Evolutionary conservation across 78 protist genomes (phyloP), one percentile per base, ranked within the genome.

Genomic region (Dictyostelium capitatum): DNA sequence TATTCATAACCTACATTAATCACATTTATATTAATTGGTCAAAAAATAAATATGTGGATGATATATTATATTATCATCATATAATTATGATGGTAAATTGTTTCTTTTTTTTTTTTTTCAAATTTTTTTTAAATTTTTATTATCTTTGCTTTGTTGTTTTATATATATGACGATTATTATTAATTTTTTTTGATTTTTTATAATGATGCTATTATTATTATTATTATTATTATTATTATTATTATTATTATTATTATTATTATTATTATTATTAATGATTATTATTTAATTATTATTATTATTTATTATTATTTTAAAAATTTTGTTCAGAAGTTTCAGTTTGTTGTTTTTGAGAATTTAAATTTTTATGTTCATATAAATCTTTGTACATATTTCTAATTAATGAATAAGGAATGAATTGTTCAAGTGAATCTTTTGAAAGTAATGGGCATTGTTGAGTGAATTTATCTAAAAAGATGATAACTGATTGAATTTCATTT

Each of bases 351-450:
- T 50, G 62, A 28, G 30, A 6, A 37, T 37, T 37, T 25, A 62
- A 32, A 62, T 62, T 62, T 48, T 72, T 69, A 19, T 48, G 47
- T 53, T 84, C 82, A 62, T 67, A 94, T 9, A 94, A 46, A 30
- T 77, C 82, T 54, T 79, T 85, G 25, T 65, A 85, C 92, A 83
- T 85, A 51, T 89, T 89, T 73, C 96, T 83, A 28, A 94, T 82
- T n/a, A 94, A 72, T 20, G 93, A n/a, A 19, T 94, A 94, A 23
- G 96, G 96, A 20, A 94, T 19, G 47, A 30, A 79, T 19, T 53
- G 64, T 51, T 94, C 96, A 28, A 94, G 69, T 8, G 48, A 41
- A 74, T 94, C 96, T 47, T 90, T 85, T 0, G 89, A 37, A 12
- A 94, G 17, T 6, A 94, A 57, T 32, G 96, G 94, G 30, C 90